Evolutionary conservation across 2,329 filamentous ascomycete species (phyloP), one percentile per base, ranked within the genome.

Genomic region (Microsporum audouinii): DNA sequence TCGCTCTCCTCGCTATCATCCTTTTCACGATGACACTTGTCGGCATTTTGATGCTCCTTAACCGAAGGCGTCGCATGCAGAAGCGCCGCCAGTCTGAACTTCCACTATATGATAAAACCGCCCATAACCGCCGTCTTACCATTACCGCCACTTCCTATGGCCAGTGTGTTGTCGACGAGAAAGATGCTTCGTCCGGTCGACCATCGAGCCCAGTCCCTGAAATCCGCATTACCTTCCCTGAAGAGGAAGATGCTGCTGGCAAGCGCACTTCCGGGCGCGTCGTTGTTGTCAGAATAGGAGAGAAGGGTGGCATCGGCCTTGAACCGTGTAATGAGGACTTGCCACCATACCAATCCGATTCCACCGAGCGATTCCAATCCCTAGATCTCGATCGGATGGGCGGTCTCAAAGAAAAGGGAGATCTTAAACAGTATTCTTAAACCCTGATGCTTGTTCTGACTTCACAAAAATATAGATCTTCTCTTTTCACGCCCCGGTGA

Each of bases 221-320:
- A 77, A 99, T 99, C 70, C 90, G 91, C 76, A 96, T 99, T 75
- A 97, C 94, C 39, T 97, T 99, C 79, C 94, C 94, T 14, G 94
- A 97, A 79, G 87, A 95, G 68, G 91, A 96, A 71, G 88, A 90
- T 67, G 79, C 84, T 57, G 70, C 77, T 60, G 92, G 92, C 67
- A 89, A 86, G 75, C 82, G 82, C 68, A 88, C 88, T 78, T 90
- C 87, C 66, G 92, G 92, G 38, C 86, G 91, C 36, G 91, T 97
- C 58, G 88, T 99, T 27, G 85, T 97, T 39, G 92, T 99, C 61
- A 84, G 89, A 59, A 89, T 97, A 58, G 91, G 91, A 64, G 94
- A 97, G 66, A 87, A 84, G 64, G 87, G 89, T 56, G 82, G 85
- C 41, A 86, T 97, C 65, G 94, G 92, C 57, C 82, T 97, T 65